Evolutionary conservation across 2,329 filamentous ascomycete species (phyloP).

Genomic region (Colletotrichum gloeosporioides): DNA sequence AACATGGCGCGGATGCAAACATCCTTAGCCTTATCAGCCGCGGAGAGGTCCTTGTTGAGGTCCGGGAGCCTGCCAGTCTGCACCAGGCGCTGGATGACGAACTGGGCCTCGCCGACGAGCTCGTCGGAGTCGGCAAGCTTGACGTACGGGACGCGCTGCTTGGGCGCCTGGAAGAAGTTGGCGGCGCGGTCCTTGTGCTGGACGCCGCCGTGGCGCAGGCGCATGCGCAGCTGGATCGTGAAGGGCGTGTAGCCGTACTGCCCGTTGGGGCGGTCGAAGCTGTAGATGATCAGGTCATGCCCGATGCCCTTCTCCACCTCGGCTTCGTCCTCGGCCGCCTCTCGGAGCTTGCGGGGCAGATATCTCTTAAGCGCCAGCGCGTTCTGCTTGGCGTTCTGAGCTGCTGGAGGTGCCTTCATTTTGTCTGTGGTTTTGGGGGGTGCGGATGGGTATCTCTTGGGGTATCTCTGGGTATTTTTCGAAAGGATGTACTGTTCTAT

Average conservation of each 20-base stretch:
- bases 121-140: slow-evolving; percentile 23
- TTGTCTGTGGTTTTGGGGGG: not conserved
- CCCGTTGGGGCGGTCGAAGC: slow-evolving; percentile 21
- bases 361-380: slow-evolving; percentile 18
- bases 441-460: slow-evolving; percentile 9
- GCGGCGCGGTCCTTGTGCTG: slow-evolving; percentile 22
- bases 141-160: slow-evolving; percentile 25
- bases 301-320: slow-evolving; percentile 21
- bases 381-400: slow-evolving; percentile 21
- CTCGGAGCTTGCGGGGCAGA: slow-evolving; percentile 17
- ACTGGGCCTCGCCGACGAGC: slow-evolving; percentile 25
- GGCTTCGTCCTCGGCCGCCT: slow-evolving; percentile 21
- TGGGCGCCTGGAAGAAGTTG: slow-evolving; percentile 23
- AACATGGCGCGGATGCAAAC: slow-evolving; percentile 23
- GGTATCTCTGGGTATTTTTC: slow-evolving; percentile 20
- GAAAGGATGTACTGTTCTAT: slow-evolving; percentile 16
- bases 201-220: slow-evolving; percentile 23
- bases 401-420: slow-evolving; percentile 16
- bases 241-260: slow-evolving; percentile 24
- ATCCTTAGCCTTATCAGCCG: slow-evolving; percentile 19
- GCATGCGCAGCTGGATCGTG: slow-evolving; percentile 26
- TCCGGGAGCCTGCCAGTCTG: slow-evolving; percentile 21
- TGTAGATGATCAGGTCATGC: slow-evolving; percentile 24
- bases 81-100: slow-evolving; percentile 23
- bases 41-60: slow-evolving; percentile 11